These are phyloP conservation scores for Avena eriantha DNA, from an alignment of 176 grass and related monocot genomes.

Conservation along the genomic window DNA sequence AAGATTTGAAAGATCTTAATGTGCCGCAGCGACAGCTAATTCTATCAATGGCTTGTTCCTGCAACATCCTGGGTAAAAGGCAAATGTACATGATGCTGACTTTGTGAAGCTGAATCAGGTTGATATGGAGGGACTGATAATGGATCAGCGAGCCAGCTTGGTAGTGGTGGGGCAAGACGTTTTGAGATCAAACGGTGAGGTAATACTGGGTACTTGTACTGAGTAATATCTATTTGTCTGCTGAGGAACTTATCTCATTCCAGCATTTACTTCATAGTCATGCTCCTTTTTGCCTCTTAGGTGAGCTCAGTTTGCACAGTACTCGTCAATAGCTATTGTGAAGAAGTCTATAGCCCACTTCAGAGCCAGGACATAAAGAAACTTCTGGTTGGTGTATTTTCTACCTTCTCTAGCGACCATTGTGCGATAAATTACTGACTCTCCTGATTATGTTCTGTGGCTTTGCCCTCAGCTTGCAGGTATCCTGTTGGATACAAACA, in stretches of 20 bases:
- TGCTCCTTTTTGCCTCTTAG: constrained; percentile 56
- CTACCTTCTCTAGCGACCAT: background rate
- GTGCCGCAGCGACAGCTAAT: background rate
- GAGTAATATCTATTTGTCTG: constrained; percentile 19
- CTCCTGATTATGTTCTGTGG: constrained; percentile 12
- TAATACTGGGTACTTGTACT: constrained; percentile 45
- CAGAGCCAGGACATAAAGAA: constrained; percentile 63
- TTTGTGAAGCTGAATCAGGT: constrained; percentile 51
- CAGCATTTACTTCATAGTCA: constrained; percentile 46
- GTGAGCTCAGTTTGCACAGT: constrained; percentile 59
- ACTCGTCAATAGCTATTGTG: constrained; percentile 55
- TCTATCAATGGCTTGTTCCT: constrained; percentile 4
- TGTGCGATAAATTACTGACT: background rate
- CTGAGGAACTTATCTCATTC: constrained; percentile 26
- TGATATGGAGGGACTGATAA: constrained; percentile 64
- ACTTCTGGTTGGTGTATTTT: constrained; percentile 62
- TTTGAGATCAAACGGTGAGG: constrained; percentile 63
- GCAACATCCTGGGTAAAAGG: background rate
- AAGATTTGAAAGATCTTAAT: constrained; percentile 9
- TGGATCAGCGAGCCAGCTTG: constrained; percentile 54
- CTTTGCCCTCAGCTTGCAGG: constrained; percentile 64
- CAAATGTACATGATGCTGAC: constrained; percentile 30
- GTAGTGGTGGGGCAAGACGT: constrained; percentile 72
- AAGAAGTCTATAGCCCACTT: constrained; percentile 64
- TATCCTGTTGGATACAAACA: constrained; percentile 66